These are phyloP conservation scores for Volutella citrinella DNA, from an alignment of 2,329 filamentous ascomycete species.

Conservation along the genomic window DNA sequence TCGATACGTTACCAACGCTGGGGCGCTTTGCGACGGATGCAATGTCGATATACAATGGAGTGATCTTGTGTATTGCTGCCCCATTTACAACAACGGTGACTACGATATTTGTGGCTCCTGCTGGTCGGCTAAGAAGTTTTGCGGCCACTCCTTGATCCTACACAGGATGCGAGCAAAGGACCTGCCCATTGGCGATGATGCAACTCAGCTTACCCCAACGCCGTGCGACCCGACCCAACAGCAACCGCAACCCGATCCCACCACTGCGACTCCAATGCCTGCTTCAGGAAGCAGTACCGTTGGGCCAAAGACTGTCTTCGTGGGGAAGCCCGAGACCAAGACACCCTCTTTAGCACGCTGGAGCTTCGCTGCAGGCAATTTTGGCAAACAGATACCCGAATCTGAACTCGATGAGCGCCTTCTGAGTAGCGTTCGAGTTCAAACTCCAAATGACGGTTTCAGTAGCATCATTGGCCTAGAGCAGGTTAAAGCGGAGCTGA, in stretches of 20 bases:
- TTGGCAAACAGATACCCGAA: too few relatives aligned
- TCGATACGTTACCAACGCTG: neutral
- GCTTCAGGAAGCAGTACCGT: too few relatives aligned
- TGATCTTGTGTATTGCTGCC: slow-evolving; percentile 4
- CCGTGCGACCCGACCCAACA: neutral
- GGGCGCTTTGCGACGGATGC: slow-evolving; percentile 6
- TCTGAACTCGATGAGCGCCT: slow-evolving; percentile 7
- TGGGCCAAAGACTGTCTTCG: too few relatives aligned
- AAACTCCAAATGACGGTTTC: slow-evolving; percentile 13
- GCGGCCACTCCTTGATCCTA: slow-evolving; percentile 2
- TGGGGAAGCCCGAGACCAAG: too few relatives aligned
- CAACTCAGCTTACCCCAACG: neutral
- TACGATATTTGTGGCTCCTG: slow-evolving; percentile 9
- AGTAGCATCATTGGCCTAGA: slow-evolving; percentile 8
- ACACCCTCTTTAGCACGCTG: too few relatives aligned
- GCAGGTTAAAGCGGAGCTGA: slow-evolving; percentile 8
- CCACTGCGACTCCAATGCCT: too few relatives aligned
- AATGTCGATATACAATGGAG: neutral
- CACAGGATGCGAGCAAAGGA: neutral
- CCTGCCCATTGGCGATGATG: neutral
- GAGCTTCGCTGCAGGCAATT: too few relatives aligned
- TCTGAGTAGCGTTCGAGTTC: slow-evolving; percentile 4
- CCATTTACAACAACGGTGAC: slow-evolving; percentile 6
- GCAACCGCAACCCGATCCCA: neutral
- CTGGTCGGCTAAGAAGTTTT: slow-evolving; percentile 3